Evolutionary conservation across 208 protist genomes (phyloP), one percentile per base, ranked within the genome.

Genomic region (Trypanosomatidae sp.): DNA sequence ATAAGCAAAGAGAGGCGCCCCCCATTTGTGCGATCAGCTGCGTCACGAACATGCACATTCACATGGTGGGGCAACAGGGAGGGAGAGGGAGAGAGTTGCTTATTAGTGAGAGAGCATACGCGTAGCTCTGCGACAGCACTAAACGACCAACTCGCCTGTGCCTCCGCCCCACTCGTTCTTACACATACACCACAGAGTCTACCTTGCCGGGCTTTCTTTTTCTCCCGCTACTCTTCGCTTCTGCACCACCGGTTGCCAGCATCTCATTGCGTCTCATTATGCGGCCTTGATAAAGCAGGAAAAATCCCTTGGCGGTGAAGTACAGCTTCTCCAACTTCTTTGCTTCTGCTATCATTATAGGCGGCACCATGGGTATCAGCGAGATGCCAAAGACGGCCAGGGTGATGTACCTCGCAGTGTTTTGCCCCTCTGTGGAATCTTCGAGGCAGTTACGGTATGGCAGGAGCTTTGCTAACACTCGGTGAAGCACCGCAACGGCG

Each of bases 361-460:
- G 69, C 10, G 76, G 76, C 2, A 80, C 60, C 70, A 80, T 75
- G n/a, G 30, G 52, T 22, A 80, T 30, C 41, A n/a, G 30, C 0
- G 41, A 72, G 39, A 33, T 41, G 39, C 22, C 59, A 44, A 33
- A 68, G 17, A 69, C 43, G 5, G 22, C 6, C 17, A 73, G 13
- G 5, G 41, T 59, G 12, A 76, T n/a, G 3, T 49, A 4, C 25
- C 64, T 13, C 0, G 5, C 9, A 7, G 10, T 9, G 12, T 53
- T 36, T 12, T 22, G 9, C 25, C 7, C 19, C 9, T 22, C 39
- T 0, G 6, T 0, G 6, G 33, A 25, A 1, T 64, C 15, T 30
- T 12, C 55, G 62, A 55, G 41, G 6, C 33, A 3, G 39, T 36
- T 59, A 6, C 7, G 70, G 39, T 72, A n/a, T 39, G 41, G 36